A percentile compares a stretch with the other conserved stretches of the same genome.
phyloP scores from a whole-genome alignment of 805 yeast species.

The Kodamaea neixiangensis region DNA sequence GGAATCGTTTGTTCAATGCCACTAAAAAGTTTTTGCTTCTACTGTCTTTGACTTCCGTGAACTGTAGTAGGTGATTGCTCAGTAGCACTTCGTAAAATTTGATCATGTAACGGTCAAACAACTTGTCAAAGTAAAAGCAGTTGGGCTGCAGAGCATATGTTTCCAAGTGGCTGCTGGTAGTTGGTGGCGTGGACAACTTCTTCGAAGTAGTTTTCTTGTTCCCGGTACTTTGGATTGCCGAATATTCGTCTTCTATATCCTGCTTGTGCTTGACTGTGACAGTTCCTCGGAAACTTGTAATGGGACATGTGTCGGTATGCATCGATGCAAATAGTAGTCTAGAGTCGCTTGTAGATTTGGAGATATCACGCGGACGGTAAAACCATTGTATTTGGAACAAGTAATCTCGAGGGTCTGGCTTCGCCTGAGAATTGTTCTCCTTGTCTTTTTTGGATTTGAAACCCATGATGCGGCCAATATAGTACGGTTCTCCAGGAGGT shows the following conservation, averaged over 20 bases:
- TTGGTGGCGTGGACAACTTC: constrained; percentile 9
- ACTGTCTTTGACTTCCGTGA: constrained; percentile 36
- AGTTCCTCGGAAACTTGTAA: constrained; percentile 71
- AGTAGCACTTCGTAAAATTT: constrained; percentile 76
- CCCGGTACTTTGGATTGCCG: neutral
- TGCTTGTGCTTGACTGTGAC: constrained; percentile 69
- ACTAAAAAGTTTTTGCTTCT: constrained; percentile 60
- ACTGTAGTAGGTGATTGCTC: constrained; percentile 50
- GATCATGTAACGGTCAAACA: constrained; percentile 84
- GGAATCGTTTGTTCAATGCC: constrained; percentile 67
- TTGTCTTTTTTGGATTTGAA: constrained; percentile 35
- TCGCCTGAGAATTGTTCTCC: neutral
- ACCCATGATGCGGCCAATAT: constrained; percentile 81
- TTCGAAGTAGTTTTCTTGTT: neutral
- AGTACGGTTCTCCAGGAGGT: constrained; percentile 94
- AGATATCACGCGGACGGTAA: constrained; percentile 84
- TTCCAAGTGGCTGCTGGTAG: constrained; percentile 35
- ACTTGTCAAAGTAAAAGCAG: constrained; percentile 78
- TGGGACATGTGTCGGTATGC: constrained; percentile 83
- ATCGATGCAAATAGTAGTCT: constrained; percentile 79
- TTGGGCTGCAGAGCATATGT: constrained; percentile 60
- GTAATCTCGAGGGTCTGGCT: constrained; percentile 53
- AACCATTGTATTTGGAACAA: constrained; percentile 83
- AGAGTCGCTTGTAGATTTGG: constrained; percentile 65
- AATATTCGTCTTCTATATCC: constrained; percentile 54